These are phyloP conservation scores for Boletus pseudo-olivaceus DNA, from an alignment of 768 basidiomycete species.

Conservation along the genomic window DNA sequence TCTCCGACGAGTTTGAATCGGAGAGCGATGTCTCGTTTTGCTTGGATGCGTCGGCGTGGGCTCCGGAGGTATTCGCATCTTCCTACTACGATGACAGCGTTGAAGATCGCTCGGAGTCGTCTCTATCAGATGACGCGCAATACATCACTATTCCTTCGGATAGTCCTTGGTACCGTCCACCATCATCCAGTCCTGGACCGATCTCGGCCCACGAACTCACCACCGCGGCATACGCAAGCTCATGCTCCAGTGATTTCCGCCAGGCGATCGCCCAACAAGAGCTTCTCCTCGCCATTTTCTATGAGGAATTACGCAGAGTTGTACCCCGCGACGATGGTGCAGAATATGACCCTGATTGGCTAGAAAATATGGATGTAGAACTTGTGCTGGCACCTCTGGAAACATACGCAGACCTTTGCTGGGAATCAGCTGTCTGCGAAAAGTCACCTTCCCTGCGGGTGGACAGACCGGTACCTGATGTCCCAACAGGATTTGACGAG, in stretches of 20 bases:
- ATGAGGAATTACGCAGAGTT: conserved; percentile 27
- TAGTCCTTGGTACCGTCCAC: conserved; percentile 38
- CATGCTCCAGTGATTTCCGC: conserved; percentile 32
- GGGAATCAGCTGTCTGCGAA: conserved; percentile 27
- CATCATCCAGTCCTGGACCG: conserved; percentile 27
- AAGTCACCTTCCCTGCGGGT: neutral
- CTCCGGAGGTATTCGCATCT: conserved; percentile 11
- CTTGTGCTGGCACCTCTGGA: conserved; percentile 27
- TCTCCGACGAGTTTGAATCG: conserved; percentile 22
- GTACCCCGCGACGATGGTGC: conserved; percentile 12
- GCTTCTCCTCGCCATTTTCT: conserved; percentile 31
- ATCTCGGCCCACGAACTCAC: conserved; percentile 18
- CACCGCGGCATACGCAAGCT: conserved; percentile 18
- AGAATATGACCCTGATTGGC: conserved; percentile 25
- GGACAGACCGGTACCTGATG: conserved; percentile 23
- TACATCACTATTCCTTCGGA: conserved; percentile 38
- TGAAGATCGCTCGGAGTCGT: conserved; percentile 17
- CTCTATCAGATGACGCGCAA: conserved; percentile 32
- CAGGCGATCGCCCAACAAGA: conserved; percentile 33
- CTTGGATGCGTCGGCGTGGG: conserved; percentile 19
- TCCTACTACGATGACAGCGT: conserved; percentile 21
- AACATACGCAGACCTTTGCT: conserved; percentile 29
- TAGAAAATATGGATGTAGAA: conserved; percentile 28
- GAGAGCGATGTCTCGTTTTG: conserved; percentile 16
- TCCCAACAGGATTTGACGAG: conserved; percentile 30